Evolutionary conservation across 1,284 basidiomycete genomes (phyloP).

Genomic region (Tilletia setariae): DNA sequence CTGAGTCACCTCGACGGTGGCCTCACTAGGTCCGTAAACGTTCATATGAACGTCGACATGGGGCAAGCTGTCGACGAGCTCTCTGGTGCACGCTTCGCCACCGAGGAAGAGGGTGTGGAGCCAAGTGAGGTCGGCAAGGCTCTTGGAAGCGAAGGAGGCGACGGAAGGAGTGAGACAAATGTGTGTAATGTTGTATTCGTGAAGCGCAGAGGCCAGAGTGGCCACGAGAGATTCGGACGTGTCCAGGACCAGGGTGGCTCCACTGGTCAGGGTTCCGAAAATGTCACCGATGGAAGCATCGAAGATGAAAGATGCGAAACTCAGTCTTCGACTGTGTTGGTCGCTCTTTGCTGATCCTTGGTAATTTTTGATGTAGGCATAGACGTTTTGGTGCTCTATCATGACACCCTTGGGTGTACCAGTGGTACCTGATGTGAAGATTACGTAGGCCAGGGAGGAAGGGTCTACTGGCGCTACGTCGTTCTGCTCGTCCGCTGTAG

Average conservation of each 20-base stretch:
- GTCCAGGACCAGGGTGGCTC: background rate
- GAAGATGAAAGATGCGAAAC: background rate
- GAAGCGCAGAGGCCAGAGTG: background rate
- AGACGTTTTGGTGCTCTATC: background rate
- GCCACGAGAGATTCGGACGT: background rate
- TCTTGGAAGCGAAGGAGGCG: background rate
- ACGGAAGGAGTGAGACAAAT: background rate
- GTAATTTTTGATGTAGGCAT: background rate
- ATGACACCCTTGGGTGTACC: background rate
- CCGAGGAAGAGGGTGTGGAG: background rate
- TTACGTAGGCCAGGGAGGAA: conserved; percentile 9
- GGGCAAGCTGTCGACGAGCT: background rate
- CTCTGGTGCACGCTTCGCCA: background rate
- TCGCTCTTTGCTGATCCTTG: background rate
- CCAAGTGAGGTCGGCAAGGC: background rate
- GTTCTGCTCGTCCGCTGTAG: no score
- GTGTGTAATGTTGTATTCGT: background rate
- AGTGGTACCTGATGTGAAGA: conserved; percentile 7
- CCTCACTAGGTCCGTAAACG: conserved; percentile 7
- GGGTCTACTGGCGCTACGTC: no score
- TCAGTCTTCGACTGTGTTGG: background rate
- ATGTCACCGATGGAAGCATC: conserved; percentile 3
- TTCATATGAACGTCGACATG: background rate
- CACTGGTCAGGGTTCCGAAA: background rate
- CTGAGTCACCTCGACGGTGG: background rate